Conservation (phyloP, 2,329 filamentous ascomycete species). For the Cyphellophora europaea region DNA sequence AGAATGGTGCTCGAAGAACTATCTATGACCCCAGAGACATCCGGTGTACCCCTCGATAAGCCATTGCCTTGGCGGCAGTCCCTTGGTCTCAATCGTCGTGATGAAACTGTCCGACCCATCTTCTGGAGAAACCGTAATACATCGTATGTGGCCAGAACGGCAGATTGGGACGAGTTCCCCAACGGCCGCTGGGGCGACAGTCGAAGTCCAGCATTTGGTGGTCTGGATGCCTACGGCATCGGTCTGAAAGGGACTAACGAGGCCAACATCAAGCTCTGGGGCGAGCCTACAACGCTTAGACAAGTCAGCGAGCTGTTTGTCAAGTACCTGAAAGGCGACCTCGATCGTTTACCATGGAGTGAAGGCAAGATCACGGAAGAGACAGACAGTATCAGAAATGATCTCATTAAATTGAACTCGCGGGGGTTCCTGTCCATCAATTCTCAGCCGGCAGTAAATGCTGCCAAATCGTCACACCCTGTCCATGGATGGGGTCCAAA, state of each 20-base stretch:
- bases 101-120: conserved; percentile 92
- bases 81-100: conserved; percentile 74
- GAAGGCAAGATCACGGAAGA: conserved; percentile 79
- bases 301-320: conserved; percentile 81
- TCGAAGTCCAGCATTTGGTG: conserved; percentile 88
- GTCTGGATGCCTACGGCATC: conserved; percentile 88
- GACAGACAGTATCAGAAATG: conserved; percentile 64
- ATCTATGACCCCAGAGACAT: conserved; percentile 63
- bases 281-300: conserved; percentile 66
- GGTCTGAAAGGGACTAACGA: conserved; percentile 91
- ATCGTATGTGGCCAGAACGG: conserved; percentile 88
- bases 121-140: conserved; percentile 98
- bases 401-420: conserved; percentile 73
- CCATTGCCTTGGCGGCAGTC: conserved; percentile 96
- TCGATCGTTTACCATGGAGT: conserved; percentile 86
- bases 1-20: conserved; percentile 90
- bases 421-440: conserved; percentile 91
- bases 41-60: conserved; percentile 68
- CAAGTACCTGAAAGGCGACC: conserved; percentile 68
- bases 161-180: conserved; percentile 98
- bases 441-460: conserved; percentile 90
- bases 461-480: conserved; percentile 76
- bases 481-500: conserved; percentile 89
- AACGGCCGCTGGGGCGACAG: conserved; percentile 99
- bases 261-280: conserved; percentile 92